phyloP scores from a whole-genome alignment of 208 protist species.

The Crithidia mellificae region DNA sequence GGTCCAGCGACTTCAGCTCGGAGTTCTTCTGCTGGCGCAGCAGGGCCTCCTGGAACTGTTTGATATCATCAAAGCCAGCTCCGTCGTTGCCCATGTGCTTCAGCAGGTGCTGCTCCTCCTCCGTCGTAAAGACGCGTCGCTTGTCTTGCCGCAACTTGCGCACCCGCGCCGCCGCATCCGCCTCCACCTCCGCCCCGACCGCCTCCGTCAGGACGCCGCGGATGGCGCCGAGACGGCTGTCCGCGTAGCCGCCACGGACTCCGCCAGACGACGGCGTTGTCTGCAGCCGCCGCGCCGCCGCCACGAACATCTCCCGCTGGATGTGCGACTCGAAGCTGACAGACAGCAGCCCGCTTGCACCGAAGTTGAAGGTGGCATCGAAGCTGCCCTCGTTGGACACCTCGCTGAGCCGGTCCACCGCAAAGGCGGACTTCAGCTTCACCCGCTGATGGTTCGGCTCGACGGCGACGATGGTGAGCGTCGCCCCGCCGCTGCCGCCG shows the following conservation, averaged over 20 bases:
- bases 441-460: slow-evolving; percentile 35
- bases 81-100: slow-evolving; percentile 46
- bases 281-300: slow-evolving; percentile 58
- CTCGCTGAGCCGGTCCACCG: slow-evolving; percentile 69
- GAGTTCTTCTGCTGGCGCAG: slow-evolving; percentile 69
- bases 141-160: slow-evolving; percentile 70
- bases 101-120: slow-evolving; percentile 79
- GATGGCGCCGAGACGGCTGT: slow-evolving; percentile 32
- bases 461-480: slow-evolving; percentile 47
- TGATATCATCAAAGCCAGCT: slow-evolving; percentile 76
- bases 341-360: slow-evolving; percentile 75
- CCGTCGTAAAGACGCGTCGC: slow-evolving; percentile 58
- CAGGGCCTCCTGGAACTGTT: slow-evolving; percentile 66
- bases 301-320: slow-evolving; percentile 89
- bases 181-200: slow-evolving; percentile 58
- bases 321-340: slow-evolving; percentile 88
- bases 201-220: slow-evolving; percentile 68
- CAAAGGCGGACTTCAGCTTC: slow-evolving; percentile 76
- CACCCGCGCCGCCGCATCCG: slow-evolving; percentile 73
- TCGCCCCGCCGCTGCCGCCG: slow-evolving; percentile 24
- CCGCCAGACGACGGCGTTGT: slow-evolving; percentile 20
- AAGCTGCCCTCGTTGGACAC: slow-evolving; percentile 75
- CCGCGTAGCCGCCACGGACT: slow-evolving; percentile 11
- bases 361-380: slow-evolving; percentile 87
- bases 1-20: slow-evolving; percentile 73